Evolutionary conservation across 805 yeast genomes (phyloP).

Genomic region (Saccharomycopsis sp.): DNA sequence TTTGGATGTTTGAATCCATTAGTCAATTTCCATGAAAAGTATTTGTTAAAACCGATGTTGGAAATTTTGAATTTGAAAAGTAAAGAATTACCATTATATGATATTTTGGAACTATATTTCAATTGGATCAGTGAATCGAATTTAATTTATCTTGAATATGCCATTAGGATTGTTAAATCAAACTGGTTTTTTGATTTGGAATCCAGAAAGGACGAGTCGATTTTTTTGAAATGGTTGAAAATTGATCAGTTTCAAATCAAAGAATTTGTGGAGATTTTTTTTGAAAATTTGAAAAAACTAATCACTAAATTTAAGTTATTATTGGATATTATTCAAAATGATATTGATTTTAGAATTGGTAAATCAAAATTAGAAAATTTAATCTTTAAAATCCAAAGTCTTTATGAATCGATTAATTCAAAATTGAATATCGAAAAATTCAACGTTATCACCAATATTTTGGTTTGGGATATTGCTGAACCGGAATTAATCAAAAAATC

Average conservation of each 20-base stretch:
- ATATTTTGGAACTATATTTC: conserved; percentile 10
- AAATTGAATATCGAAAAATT: conserved; percentile 11
- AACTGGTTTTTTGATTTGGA: conserved; percentile 17
- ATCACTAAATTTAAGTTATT: conserved; percentile 1
- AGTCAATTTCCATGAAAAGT: conserved; percentile 15
- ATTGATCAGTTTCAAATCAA: conserved; percentile 6
- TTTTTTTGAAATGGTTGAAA: conserved; percentile 9
- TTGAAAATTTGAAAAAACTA: conserved; percentile 3
- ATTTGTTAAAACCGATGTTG: conserved; percentile 16
- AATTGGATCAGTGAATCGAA: conserved; percentile 16
- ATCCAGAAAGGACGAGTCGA: conserved; percentile 6
- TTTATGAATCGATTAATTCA: conserved; percentile 7
- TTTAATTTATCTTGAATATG: conserved; percentile 15
- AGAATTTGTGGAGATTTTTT: conserved; percentile 9
- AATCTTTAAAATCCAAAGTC: neutral
- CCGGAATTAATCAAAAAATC: conserved; percentile 7
- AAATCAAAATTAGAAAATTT: conserved; percentile 5
- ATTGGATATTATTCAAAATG: conserved; percentile 6
- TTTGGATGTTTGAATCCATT: conserved; percentile 18
- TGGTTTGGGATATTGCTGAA: conserved; percentile 11
- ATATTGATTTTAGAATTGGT: conserved; percentile 13
- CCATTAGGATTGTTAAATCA: conserved; percentile 9
- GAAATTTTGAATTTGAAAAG: conserved; percentile 14
- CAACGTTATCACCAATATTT: conserved; percentile 3
- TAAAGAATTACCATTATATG: conserved; percentile 12